These are phyloP conservation scores for Herpetomonas samuelpessoai DNA, from an alignment of 208 protist species.

Conservation along the genomic window DNA sequence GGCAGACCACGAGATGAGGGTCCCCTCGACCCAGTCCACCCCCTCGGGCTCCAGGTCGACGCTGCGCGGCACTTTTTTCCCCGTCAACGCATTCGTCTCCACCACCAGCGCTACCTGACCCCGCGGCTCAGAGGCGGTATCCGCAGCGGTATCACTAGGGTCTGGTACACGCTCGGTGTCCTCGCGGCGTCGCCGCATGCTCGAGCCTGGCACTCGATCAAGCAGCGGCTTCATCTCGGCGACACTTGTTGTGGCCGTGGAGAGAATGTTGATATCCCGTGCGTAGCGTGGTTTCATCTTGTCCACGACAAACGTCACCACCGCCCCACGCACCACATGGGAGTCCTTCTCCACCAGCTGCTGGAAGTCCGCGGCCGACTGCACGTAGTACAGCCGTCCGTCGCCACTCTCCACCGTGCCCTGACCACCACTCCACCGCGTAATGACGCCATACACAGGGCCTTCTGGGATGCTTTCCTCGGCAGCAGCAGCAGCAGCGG, in stretches of 20 bases:
- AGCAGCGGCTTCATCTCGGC: constrained; percentile 49
- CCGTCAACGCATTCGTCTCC: constrained; percentile 13
- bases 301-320: constrained; percentile 71
- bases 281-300: constrained; percentile 44
- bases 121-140: not conserved
- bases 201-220: constrained; percentile 21
- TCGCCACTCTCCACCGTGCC: constrained; percentile 73
- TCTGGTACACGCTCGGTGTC: not conserved
- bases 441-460: constrained; percentile 76
- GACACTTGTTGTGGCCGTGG: constrained; percentile 35
- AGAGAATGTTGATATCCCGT: constrained; percentile 60
- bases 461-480: constrained; percentile 28
- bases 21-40: constrained; percentile 55
- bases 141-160: constrained; percentile 1
- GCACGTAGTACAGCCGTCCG: constrained; percentile 68
- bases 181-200: constrained; percentile 4
- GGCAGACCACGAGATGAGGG: constrained; percentile 67
- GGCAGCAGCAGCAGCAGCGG: not conserved
- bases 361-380: constrained; percentile 66
- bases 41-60: constrained; percentile 33
- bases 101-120: not conserved
- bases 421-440: constrained; percentile 87
- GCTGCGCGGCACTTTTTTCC: constrained; percentile 6
- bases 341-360: constrained; percentile 70
- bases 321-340: constrained; percentile 66